Conservation (phyloP, 1,284 basidiomycete species). For the Mycosarcoma mackinlayi region DNA sequence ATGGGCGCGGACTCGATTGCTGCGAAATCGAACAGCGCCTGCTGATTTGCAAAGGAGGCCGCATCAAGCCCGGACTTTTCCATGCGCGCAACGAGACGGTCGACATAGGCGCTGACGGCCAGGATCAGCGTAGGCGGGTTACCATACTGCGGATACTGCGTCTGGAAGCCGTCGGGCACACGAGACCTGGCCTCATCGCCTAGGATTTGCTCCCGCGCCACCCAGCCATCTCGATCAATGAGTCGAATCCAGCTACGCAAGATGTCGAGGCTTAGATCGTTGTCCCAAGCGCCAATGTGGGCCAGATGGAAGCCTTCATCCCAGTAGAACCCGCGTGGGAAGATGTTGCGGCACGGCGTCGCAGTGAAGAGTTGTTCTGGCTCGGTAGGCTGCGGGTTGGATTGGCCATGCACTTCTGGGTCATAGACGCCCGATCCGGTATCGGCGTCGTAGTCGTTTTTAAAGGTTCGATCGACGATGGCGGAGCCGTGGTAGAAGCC, state of each 20-base stretch:
- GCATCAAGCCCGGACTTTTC: slow-evolving; percentile 27
- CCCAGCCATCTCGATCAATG: slow-evolving; percentile 93
- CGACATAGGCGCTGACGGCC: slow-evolving; percentile 87
- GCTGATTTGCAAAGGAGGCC: slow-evolving; percentile 19
- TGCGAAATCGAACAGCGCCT: slow-evolving; percentile 12
- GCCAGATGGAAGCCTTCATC: slow-evolving; percentile 95
- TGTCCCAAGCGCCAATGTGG: slow-evolving; percentile 90
- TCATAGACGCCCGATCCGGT: slow-evolving; percentile 51
- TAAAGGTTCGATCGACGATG: slow-evolving; percentile 83
- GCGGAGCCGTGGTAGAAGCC: slow-evolving; percentile 94
- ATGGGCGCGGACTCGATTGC: slow-evolving; percentile 22
- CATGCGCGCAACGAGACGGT: slow-evolving; percentile 73
- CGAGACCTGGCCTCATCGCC: slow-evolving; percentile 87
- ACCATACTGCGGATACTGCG: slow-evolving; percentile 89
- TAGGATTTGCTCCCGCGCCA: slow-evolving; percentile 91
- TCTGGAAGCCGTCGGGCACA: slow-evolving; percentile 85
- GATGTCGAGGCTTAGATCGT: slow-evolving; percentile 88
- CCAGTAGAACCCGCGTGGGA: slow-evolving; percentile 97
- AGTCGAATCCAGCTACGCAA: slow-evolving; percentile 87
- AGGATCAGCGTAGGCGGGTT: slow-evolving; percentile 93
- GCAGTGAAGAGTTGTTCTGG: slow-evolving; percentile 80
- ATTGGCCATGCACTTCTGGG: slow-evolving; percentile 44
- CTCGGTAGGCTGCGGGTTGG: slow-evolving; percentile 72
- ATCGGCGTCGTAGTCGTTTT: slow-evolving; percentile 83
- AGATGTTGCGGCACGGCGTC: slow-evolving; percentile 92